Base-by-base conservation (phyloP, 305 asterid species). In the Vinca major region DNA sequence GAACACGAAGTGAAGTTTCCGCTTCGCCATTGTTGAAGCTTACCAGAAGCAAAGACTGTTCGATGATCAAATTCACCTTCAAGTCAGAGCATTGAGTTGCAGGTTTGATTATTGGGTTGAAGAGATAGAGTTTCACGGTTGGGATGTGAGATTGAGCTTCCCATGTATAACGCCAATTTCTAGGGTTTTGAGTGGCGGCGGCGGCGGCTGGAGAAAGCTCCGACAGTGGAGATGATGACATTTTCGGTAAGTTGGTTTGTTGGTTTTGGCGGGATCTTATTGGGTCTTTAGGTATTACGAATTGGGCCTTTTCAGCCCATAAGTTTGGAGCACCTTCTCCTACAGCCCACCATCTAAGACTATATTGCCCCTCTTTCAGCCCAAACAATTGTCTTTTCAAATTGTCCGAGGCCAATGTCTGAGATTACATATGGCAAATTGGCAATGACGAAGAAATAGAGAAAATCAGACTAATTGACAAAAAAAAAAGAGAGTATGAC, bases 61-160 rank as follows among this genome's bases (percentile, higher is more conserved):
- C 81, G 66, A 83, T 64, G 26, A 74, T 67, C 67, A 85, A 74
- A 40, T 78, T 70, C 80, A 82, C 78, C 58, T 80, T 80, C 62
- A 93, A 76, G 78, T 70, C 77, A 60, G 75, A 69, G 80, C 80
- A 86, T n/a, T 83, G 84, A 78, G 75, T 50, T 14, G 80, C 79
- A 53, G 92, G 89, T 1, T 78, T 84, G 55, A 60, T 66, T 73
- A 37, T 72, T 1, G 85, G 77, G 48, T 82, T 82, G 88, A 89
- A 90, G 60, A 93, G 70, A 47, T 82, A 82, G 51, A 90, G 79
- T 12, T 97, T 95, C 60, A 90, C 84, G 41, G 80, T 69, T 41
- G 97, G 71, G 20, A 80, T 68, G 80, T 90, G 96, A 41, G 92
- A 89, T 62, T 93, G 97, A 52, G 96, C 82, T 78, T 93, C 96